A percentile compares a stretch with the other conserved stretches of the same genome.
These are phyloP conservation scores for Solanum medicagineum DNA, from an alignment of 257 asterid species.

Conservation along the genomic window DNA sequence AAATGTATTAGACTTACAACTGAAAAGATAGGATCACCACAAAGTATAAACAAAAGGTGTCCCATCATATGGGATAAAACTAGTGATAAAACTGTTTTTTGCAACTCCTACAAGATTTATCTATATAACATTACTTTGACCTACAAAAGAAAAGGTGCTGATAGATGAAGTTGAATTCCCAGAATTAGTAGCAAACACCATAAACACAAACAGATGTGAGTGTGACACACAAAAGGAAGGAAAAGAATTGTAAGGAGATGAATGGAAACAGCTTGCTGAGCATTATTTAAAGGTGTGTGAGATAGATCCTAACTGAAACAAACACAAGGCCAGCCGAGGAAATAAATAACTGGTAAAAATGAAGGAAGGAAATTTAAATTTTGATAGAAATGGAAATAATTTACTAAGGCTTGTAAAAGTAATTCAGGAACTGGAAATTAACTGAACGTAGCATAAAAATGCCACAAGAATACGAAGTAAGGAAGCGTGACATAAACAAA, in stretches of 20 bases:
- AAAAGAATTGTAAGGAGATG: background rate
- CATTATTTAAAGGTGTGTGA: background rate
- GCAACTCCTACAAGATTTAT: background rate
- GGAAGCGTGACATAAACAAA: conserved; percentile 46
- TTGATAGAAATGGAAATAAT: conserved; percentile 14
- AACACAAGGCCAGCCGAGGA: conserved; percentile 13
- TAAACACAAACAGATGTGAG: background rate
- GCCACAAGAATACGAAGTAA: conserved; percentile 50
- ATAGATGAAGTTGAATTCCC: background rate
- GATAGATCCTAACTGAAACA: background rate
- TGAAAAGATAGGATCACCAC: background rate
- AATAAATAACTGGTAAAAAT: conserved; percentile 10
- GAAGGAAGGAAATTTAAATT: conserved; percentile 20
- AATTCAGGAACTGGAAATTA: conserved; percentile 27
- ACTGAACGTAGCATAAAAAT: conserved; percentile 46
- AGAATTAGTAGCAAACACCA: background rate
- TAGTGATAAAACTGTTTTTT: background rate
- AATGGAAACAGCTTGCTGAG: background rate
- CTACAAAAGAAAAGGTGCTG: background rate
- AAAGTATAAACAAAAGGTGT: background rate
- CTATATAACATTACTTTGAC: background rate
- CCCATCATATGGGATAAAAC: background rate
- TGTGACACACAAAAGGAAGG: background rate
- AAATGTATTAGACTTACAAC: background rate
- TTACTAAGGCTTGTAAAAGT: conserved; percentile 9